phyloP scores from a whole-genome alignment of 2,329 filamentous ascomycete genomes.

The Penicillium sumatraense region DNA sequence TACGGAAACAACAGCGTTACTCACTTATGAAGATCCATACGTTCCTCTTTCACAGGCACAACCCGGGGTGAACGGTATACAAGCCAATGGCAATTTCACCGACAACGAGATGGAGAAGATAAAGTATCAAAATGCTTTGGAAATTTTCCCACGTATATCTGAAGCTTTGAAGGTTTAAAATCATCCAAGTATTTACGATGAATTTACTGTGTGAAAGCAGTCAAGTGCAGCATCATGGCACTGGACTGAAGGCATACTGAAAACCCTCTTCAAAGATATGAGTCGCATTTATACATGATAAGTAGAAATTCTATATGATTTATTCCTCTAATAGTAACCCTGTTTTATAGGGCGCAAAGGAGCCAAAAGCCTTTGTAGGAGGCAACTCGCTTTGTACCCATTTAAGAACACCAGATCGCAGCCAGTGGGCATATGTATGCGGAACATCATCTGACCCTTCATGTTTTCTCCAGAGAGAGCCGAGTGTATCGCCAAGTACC shows the following conservation, averaged over 20 bases:
- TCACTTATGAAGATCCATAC: conserved; percentile 18
- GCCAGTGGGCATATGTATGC: neutral
- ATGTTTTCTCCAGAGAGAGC: neutral
- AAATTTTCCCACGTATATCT: conserved; percentile 25
- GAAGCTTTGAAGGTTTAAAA: conserved; percentile 3
- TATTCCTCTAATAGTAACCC: neutral
- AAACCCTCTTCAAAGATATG: no score
- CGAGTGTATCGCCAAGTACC: neutral
- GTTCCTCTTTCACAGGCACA: conserved; percentile 15
- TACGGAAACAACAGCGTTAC: neutral
- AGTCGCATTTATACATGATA: neutral
- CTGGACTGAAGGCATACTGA: no score
- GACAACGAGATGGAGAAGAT: conserved; percentile 22
- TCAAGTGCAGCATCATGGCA: no score
- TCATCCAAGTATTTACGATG: no score
- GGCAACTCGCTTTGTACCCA: neutral
- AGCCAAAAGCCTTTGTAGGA: neutral
- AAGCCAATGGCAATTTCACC: conserved; percentile 27
- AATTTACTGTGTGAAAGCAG: no score
- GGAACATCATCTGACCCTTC: neutral
- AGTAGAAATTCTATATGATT: neutral
- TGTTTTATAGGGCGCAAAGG: neutral
- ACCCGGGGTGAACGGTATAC: conserved; percentile 9
- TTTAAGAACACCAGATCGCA: neutral
- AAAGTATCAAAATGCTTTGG: conserved; percentile 29